Percentiles rank a stretch among this genome's conserved stretches.
Evolutionary conservation across 257 asterid genomes (phyloP).

Genomic region (Solanum gandarillasii): DNA sequence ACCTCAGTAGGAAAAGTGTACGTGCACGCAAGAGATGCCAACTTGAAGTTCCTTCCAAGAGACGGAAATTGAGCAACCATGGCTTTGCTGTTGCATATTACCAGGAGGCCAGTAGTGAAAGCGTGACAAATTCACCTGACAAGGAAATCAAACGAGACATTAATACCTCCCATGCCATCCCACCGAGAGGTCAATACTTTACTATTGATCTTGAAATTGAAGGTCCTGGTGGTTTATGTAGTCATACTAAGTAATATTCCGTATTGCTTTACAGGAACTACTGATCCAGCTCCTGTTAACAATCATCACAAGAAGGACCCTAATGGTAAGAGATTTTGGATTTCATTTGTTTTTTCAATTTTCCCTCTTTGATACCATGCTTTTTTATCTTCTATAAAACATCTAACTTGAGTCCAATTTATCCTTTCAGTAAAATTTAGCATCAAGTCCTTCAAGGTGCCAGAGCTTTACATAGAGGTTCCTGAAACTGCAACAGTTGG

Average conservation of each 20-base stretch:
- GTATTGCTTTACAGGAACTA: slow-evolving; percentile 34
- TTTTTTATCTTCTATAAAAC: not conserved
- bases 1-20: slow-evolving; percentile 45
- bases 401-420: not conserved
- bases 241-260: slow-evolving; percentile 5
- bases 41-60: slow-evolving; percentile 43
- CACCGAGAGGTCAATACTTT: slow-evolving; percentile 21
- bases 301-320: slow-evolving; percentile 41
- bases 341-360: not conserved
- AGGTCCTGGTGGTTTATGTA: not conserved
- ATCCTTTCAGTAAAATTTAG: slow-evolving; percentile 62
- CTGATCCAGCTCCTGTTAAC: slow-evolving; percentile 22
- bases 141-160: slow-evolving; percentile 30
- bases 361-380: not conserved
- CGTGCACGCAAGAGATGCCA: slow-evolving; percentile 43
- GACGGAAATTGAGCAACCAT: slow-evolving; percentile 56
- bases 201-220: not conserved
- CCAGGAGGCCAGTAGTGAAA: slow-evolving; percentile 59
- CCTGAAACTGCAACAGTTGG: slow-evolving; percentile 91
- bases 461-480: slow-evolving; percentile 90
- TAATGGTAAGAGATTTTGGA: slow-evolving; percentile 35
- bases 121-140: slow-evolving; percentile 49
- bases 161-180: not conserved
- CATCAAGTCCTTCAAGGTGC: slow-evolving; percentile 92
- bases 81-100: slow-evolving; percentile 38